Evolutionary conservation across 208 protist species (phyloP).

Genomic region (Crithidia expoeki): DNA sequence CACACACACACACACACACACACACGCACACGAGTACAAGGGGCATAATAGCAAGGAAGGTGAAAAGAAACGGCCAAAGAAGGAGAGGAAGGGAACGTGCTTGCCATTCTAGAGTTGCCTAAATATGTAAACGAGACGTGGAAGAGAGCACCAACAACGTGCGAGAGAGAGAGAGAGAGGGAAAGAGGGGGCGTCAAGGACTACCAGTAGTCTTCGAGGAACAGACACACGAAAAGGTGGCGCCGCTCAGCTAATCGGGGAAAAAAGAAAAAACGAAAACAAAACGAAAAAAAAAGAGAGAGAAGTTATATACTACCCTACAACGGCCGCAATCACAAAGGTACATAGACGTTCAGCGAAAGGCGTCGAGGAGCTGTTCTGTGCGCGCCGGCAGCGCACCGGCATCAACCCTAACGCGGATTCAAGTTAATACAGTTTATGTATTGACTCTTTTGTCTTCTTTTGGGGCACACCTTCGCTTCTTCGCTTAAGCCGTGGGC

Average conservation of each 20-base stretch:
- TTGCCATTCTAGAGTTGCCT: conserved; percentile 26
- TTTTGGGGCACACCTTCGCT: not conserved
- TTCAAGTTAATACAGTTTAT: no score
- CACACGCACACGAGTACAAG: not conserved
- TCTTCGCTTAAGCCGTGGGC: not conserved
- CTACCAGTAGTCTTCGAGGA: not conserved
- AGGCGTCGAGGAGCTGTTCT: no score
- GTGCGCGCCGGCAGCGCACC: no score
- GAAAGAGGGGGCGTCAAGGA: not conserved
- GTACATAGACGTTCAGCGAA: not conserved
- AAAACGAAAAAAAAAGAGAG: conserved; percentile 1
- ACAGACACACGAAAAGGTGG: not conserved
- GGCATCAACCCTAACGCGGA: no score
- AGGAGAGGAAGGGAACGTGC: not conserved
- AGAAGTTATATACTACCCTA: conserved; percentile 24
- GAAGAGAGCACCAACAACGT: conserved; percentile 9
- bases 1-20: not conserved
- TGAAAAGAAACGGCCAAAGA: not conserved
- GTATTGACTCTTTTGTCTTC: no score
- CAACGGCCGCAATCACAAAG: conserved; percentile 8
- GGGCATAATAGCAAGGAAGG: not conserved
- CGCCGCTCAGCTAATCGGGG: conserved; percentile 11
- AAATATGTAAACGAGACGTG: conserved; percentile 24
- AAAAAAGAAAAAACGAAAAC: not conserved
- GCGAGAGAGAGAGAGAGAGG: conserved; percentile 9